A percentile compares a stretch with the other conserved stretches of the same genome.
phyloP scores from a whole-genome alignment of 768 basidiomycete genomes.

The Tricholoma saponaceum region DNA sequence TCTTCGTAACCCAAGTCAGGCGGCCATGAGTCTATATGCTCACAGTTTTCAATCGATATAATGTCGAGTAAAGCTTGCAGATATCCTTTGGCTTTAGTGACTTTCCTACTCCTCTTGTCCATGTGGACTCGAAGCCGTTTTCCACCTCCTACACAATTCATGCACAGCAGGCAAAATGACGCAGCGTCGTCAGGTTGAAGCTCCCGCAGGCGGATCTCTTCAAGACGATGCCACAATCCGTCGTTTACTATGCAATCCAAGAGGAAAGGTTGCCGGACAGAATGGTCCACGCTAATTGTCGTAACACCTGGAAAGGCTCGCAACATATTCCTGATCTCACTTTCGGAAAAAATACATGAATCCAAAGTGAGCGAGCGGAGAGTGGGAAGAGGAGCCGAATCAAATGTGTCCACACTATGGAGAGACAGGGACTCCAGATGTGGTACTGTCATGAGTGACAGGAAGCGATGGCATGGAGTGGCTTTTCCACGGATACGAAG shows the following conservation, averaged over 20 bases:
- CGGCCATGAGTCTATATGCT: conserved; percentile 27
- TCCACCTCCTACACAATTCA: conserved; percentile 16
- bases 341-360: conserved; percentile 27
- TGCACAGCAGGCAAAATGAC: conserved; percentile 28
- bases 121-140: conserved; percentile 24
- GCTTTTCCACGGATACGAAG: conserved; percentile 38
- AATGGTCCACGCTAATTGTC: conserved; percentile 30
- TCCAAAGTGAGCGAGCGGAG: conserved; percentile 31
- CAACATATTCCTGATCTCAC: conserved; percentile 27
- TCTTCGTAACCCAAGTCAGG: conserved; percentile 31
- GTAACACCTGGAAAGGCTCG: conserved; percentile 31
- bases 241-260: conserved; percentile 5
- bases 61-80: conserved; percentile 25
- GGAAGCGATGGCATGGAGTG: conserved; percentile 28
- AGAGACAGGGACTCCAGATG: conserved; percentile 32
- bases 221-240: conserved; percentile 31
- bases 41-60: conserved; percentile 25
- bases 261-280: conserved; percentile 24
- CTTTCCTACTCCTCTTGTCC: conserved; percentile 33
- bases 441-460: conserved; percentile 33
- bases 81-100: conserved; percentile 25
- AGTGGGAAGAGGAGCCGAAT: conserved; percentile 26
- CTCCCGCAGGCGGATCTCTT: conserved; percentile 28
- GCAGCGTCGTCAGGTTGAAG: conserved; percentile 27
- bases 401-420: conserved; percentile 30